These are phyloP conservation scores for Cladophialophora psammophila DNA, from an alignment of 2,329 filamentous ascomycete genomes.

Conservation along the genomic window DNA sequence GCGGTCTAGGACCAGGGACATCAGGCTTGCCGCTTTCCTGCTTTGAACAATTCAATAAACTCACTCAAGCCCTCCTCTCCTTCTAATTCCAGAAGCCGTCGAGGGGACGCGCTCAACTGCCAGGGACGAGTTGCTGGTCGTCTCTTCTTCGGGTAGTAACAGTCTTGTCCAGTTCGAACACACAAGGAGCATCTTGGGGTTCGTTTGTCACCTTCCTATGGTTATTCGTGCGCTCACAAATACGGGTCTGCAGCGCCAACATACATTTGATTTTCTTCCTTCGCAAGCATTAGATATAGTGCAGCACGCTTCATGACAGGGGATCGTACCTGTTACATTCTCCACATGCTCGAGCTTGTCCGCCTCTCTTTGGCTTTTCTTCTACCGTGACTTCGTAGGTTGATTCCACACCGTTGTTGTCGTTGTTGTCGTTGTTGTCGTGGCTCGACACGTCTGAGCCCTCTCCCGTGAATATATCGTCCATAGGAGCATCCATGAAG, in stretches of 20 bases:
- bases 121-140: conserved; percentile 6
- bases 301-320: background rate
- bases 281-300: background rate
- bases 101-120: background rate
- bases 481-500: background rate
- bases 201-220: conserved; percentile 8
- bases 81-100: conserved; percentile 1
- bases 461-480: conserved; percentile 5
- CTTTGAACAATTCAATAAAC: background rate
- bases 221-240: background rate
- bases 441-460: conserved; percentile 1
- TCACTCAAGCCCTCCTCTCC: conserved; percentile 11
- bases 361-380: conserved; percentile 2
- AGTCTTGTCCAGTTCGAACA: conserved; percentile 5
- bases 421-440: background rate
- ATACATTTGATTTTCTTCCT: conserved; percentile 14
- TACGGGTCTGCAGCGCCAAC: background rate
- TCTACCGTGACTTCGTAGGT: background rate
- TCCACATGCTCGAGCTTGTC: conserved; percentile 7
- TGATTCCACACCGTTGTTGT: background rate
- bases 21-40: background rate
- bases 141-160: conserved; percentile 12
- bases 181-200: conserved; percentile 6
- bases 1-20: background rate
- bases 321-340: conserved; percentile 1